Evolutionary conservation across 768 basidiomycete species (phyloP).

Genomic region (Mycena pura): DNA sequence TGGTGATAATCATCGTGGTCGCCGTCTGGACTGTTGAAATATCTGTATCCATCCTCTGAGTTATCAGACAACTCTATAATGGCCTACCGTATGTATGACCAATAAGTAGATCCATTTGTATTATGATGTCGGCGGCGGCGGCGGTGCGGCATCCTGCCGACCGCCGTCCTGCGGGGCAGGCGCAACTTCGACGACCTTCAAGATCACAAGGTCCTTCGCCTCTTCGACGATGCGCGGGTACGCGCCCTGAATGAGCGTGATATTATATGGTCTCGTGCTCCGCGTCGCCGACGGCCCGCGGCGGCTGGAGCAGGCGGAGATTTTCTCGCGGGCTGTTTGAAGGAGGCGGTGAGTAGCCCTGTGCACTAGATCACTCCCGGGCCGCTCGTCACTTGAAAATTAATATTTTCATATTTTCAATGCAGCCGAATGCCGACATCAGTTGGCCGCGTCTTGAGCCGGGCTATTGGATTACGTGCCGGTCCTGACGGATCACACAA

Average conservation of each 20-base stretch:
- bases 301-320: slow-evolving; percentile 66
- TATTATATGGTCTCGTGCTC: slow-evolving; percentile 56
- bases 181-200: slow-evolving; percentile 64
- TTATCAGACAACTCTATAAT: no score
- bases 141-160: slow-evolving; percentile 40
- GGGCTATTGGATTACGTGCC: no score
- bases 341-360: slow-evolving; percentile 74
- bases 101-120: slow-evolving; percentile 70
- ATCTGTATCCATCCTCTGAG: no score
- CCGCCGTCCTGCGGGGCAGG: slow-evolving; percentile 23
- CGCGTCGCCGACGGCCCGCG: slow-evolving; percentile 44
- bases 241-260: slow-evolving; percentile 70
- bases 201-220: slow-evolving; percentile 71
- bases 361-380: no score
- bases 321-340: slow-evolving; percentile 67
- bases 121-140: slow-evolving; percentile 30
- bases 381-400: no score
- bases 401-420: no score
- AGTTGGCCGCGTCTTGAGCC: no score
- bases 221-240: slow-evolving; percentile 74
- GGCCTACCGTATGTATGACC: slow-evolving; percentile 72
- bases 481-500: no score
- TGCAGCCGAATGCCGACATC: no score
- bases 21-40: no score
- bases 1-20: no score